Evolutionary conservation across 306 rosid species (phyloP), one percentile per base, ranked within the genome.

Genomic region (Vigna mungo): DNA sequence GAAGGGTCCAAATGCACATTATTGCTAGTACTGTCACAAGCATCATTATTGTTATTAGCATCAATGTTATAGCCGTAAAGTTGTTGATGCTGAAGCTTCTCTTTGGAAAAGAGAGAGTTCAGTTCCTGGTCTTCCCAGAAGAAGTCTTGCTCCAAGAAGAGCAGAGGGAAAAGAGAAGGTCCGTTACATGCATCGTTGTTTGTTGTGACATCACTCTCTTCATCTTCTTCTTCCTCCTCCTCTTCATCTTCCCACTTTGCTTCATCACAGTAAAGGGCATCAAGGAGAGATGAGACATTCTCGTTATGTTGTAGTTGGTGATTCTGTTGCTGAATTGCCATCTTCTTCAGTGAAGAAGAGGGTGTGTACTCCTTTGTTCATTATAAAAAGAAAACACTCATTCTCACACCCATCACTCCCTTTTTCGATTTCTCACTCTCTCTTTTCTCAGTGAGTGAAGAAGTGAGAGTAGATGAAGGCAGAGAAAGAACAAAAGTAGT

Each of bases 51-150:
- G 18, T 64, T 10, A 10, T n/a, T 17, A 64, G 36, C 25, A 10
- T 55, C 13, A 52, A 3, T 23, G 9, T 27, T 59, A 59, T 6
- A 59, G 65, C 60, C 77, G 68, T 71, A 78, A 16, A 78, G 20
- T 81, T 83, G 48, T 16, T 85, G 36, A 10, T 69, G 83, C 5
- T 90, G 88, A 43, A 77, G 46, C 41, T 88, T 77, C 65, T 95
- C 97, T 71, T 88, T 95, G 59, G 88, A 66, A 71, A 95, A 88
- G 16, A 95, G 79, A 43, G 91, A 80, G 74, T 52, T 78, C 2
- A 95, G 91, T 71, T 91, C 96, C 14, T 86, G 90, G 55, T 92
- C 97, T 67, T 92, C 93, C 89, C 88, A 88, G 63, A 86, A 90
- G 87, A 90, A 72, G 83, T 91, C 89, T 74, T 89, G 96, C 46